phyloP scores from a whole-genome alignment of 2,329 filamentous ascomycete species.

The Didymella segeticola region DNA sequence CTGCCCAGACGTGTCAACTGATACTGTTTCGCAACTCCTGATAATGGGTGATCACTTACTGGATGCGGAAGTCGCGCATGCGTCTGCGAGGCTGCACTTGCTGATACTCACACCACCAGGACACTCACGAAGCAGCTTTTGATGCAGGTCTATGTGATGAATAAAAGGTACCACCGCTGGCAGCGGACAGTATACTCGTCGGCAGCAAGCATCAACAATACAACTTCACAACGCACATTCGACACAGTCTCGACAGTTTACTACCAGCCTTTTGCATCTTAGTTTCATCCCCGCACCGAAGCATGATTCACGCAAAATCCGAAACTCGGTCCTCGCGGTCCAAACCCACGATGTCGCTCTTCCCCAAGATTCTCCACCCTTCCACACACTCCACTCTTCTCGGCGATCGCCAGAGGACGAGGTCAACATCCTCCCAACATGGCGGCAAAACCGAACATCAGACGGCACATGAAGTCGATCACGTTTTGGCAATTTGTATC shows the following conservation, averaged over 20 bases:
- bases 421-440: not conserved
- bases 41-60: slow-evolving; percentile 4
- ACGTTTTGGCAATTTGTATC: slow-evolving; percentile 19
- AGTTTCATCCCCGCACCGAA: slow-evolving; percentile 1
- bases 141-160: not conserved
- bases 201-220: not conserved
- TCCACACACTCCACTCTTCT: slow-evolving; percentile 12
- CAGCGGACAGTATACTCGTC: not conserved
- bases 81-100: not conserved
- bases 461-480: slow-evolving; percentile 11
- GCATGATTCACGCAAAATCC: slow-evolving; percentile 9
- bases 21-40: slow-evolving; percentile 1
- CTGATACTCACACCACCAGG: slow-evolving; percentile 17
- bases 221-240: not conserved
- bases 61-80: slow-evolving; percentile 1
- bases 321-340: slow-evolving; percentile 3
- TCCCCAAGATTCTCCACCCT: slow-evolving; percentile 18
- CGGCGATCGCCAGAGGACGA: slow-evolving; percentile 4
- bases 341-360: slow-evolving; percentile 11
- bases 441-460: slow-evolving; percentile 3
- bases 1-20: slow-evolving; percentile 9
- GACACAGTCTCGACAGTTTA: not conserved
- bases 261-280: not conserved
- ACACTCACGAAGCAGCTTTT: not conserved
- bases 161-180: not conserved